Evolutionary conservation across 805 yeast genomes (phyloP), one percentile per base, ranked within the genome.

Genomic region (Teunomyces stri): DNA sequence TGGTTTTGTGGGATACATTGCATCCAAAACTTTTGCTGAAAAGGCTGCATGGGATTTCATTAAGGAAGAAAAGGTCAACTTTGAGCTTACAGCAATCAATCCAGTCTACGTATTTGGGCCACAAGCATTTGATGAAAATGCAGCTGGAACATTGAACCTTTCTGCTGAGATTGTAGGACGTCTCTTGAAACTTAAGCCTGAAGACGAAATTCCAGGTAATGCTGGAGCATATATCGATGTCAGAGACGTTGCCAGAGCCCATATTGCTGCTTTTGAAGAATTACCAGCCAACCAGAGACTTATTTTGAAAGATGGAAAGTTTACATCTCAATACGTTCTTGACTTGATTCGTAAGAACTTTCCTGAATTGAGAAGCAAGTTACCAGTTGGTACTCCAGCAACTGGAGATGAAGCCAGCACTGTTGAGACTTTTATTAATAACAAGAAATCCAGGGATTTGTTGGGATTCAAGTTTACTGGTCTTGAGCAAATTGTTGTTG

Each of bases 31-130:
- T 21, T 74, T 76, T 50, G 85, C 87, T 13, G 88, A 84, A 57
- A 64, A 66, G 42, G 75, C 79, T 1, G 86, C 85, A 3, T 82
- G 89, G 84, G 74, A 78, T 5, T 74, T 68, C 15, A 66, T 78
- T 43, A 55, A 71, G 20, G 51, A 60, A 22, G 31, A 44, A 28
- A 43, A 43, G 9, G 50, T 50, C 30, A 30, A 34, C 36, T 52
- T 47, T 28, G 35, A 44, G 27, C 20, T 70, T 28, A 45, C 62
- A 2, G 54, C 65, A 2, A 67, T 69, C 13, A 65, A 65, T 44
- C 75, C 75, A 4, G 70, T 63, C 7, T 70, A 60, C 46, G 74
- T 70, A 2, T 70, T 70, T 51, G 75, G 75, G 0, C 76, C 76
- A 0, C 74, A 70, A 50, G 70, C 70, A 18, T 76, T 53, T 46